phyloP scores from a whole-genome alignment of 768 basidiomycete genomes.

The Coprinopsis strossmayeri region DNA sequence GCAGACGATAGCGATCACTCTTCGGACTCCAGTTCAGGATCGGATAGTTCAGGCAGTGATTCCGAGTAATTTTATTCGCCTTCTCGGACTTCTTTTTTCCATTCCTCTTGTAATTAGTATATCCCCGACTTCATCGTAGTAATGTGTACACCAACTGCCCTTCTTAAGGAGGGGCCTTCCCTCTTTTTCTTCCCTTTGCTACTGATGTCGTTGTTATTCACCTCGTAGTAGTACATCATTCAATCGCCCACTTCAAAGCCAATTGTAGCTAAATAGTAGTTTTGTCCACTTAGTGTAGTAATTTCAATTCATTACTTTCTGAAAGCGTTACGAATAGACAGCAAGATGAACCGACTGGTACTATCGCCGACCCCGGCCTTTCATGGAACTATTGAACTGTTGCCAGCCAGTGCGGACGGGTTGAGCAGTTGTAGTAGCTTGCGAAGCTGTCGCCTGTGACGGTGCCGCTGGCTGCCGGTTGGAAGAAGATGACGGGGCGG shows the following conservation, averaged over 20 bases:
- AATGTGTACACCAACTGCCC: slow-evolving; percentile 19
- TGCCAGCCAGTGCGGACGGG: slow-evolving; percentile 48
- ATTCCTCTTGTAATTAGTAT: slow-evolving; percentile 17
- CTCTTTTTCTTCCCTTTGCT: slow-evolving; percentile 21
- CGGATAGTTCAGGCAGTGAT: slow-evolving; percentile 78
- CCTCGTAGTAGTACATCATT: slow-evolving; percentile 7
- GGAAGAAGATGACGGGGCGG: slow-evolving; percentile 13
- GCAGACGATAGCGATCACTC: slow-evolving; percentile 65
- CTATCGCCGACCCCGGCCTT: slow-evolving; percentile 26
- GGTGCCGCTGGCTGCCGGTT: slow-evolving; percentile 11
- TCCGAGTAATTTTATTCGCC: slow-evolving; percentile 51
- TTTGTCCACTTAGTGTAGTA: slow-evolving; percentile 8
- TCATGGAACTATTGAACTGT: slow-evolving; percentile 36
- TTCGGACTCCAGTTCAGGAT: slow-evolving; percentile 73
- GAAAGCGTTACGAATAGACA: too few species aligned
- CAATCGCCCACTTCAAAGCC: slow-evolving; percentile 1
- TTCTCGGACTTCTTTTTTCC: slow-evolving; percentile 14
- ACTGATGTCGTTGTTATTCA: slow-evolving; percentile 11
- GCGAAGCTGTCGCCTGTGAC: slow-evolving; percentile 4
- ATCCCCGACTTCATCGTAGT: slow-evolving; percentile 22
- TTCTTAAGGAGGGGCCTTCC: slow-evolving; percentile 12
- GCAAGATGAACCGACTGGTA: slow-evolving; percentile 7
- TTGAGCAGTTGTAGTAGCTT: slow-evolving; percentile 16
- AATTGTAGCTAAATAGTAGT: slow-evolving; percentile 7
- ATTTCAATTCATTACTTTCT: slow-evolving; percentile 1